Evolutionary conservation across 495 filamentous ascomycete genomes (phyloP), one percentile per base, ranked within the genome.

Genomic region (Jackrogersella multiformis): DNA sequence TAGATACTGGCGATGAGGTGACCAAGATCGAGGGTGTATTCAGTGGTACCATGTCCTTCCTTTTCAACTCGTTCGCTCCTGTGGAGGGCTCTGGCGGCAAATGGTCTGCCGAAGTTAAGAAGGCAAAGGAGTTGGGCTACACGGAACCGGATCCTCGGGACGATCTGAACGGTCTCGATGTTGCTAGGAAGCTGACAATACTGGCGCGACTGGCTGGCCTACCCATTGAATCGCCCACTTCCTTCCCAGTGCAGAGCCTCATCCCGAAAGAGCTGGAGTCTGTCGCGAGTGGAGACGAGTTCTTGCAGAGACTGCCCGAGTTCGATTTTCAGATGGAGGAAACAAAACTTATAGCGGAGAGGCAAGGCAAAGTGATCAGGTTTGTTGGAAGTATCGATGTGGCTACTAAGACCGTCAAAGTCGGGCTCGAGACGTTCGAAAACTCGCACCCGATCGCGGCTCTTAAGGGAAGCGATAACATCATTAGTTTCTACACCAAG

Each of bases 121-220:
- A 94, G 77, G 95, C 94, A 30, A 95, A 96, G 81, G 90, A 94
- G 51, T 80, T 94, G n/a, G 95, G 96, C 15, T 99, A 93, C 79
- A 99, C 95, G 10, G 95, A 99, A 80, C 95, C 95, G 1, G 95
- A 98, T 74, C 95, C 95, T 39, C 84, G 95, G 39, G 95, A 98
- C 76, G 95, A 98, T 70, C 83, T 99, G 69, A 97, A 99, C 78
- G 95, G 95, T 9, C 83, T 97, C 73, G 95, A 99, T 74, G 94
- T 99, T 20, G 95, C 95, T 23, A 84, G 95, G n/a, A 99, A 99
- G 79, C 82, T 97, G 66, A 97, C 94, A 23, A 98, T 98, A 62
- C 84, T 97, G 39, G 95, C 94, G 32, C 85, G 95, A 16, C 74
- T 97, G 24, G 88, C 86, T 10, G 95, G 95, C 0, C 77, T 99